A percentile compares a stretch with the other conserved stretches of the same genome.
Conservation (phyloP, 371 early-diverging fungal genomes). For the Nematocida major region DNA sequence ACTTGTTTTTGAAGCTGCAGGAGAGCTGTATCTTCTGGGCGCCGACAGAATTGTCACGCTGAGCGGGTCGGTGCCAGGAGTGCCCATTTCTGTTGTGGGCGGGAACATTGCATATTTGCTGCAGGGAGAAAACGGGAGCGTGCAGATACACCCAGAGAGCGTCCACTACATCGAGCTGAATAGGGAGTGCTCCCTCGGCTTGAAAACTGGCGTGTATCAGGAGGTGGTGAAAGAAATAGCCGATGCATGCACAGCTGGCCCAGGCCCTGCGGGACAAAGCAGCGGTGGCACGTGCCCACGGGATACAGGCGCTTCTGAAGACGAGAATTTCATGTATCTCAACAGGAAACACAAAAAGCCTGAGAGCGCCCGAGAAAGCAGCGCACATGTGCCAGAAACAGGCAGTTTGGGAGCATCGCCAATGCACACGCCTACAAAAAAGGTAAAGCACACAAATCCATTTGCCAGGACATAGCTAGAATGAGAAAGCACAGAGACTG, state of each 20-base stretch:
- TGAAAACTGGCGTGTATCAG: background rate
- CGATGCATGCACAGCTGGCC: too few relatives aligned
- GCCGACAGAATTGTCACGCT: background rate
- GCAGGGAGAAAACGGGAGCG: background rate
- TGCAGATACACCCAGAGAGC: background rate
- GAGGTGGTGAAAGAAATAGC: background rate
- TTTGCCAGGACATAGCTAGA: conserved; percentile 19
- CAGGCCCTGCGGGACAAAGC: too few relatives aligned
- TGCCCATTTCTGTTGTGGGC: background rate
- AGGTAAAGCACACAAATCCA: conserved; percentile 21
- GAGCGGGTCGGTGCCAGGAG: background rate
- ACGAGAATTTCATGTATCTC: background rate
- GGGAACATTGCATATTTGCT: background rate
- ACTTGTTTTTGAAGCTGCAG: background rate
- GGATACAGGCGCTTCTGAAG: background rate
- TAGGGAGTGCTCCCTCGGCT: background rate
- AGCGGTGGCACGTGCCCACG: too few relatives aligned
- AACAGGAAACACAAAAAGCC: background rate
- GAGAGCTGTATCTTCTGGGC: background rate
- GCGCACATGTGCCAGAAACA: background rate
- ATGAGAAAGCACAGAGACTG: background rate
- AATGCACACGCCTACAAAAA: conserved; percentile 33
- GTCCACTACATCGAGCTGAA: background rate
- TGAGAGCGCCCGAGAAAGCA: background rate
- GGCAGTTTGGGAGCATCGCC: background rate